phyloP scores from a whole-genome alignment of 441 rosid genomes.

The Populus hybrid region DNA sequence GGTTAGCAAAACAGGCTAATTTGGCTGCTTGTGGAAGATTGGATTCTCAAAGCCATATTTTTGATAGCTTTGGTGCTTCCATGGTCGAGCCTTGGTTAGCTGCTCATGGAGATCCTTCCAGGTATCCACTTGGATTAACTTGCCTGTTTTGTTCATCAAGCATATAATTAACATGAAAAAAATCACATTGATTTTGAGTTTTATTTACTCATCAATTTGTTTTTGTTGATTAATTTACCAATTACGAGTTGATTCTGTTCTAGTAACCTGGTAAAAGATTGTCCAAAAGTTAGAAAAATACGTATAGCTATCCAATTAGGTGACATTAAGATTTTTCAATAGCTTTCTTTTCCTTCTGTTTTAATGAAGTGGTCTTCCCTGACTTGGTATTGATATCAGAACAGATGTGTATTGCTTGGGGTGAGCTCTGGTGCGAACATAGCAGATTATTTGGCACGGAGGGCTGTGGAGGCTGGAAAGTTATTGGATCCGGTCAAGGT shows the following conservation, averaged over 20 bases:
- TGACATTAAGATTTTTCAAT: background rate
- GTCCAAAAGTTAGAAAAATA: background rate
- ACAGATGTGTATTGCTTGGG: conserved; percentile 87
- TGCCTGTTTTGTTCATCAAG: background rate
- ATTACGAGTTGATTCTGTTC: background rate
- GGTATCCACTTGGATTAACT: conserved; percentile 34
- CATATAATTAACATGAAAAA: background rate
- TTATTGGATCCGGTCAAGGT: conserved; percentile 75
- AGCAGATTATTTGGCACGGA: conserved; percentile 70
- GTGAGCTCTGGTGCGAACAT: conserved; percentile 91
- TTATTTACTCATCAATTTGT: background rate
- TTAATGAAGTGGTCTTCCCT: background rate
- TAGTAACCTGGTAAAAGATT: background rate
- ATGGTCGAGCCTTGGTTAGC: conserved; percentile 99
- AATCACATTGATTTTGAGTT: background rate
- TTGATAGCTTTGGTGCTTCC: conserved; percentile 81
- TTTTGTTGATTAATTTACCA: background rate
- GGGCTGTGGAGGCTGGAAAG: conserved; percentile 70
- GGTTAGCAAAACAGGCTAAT: conserved; percentile 94
- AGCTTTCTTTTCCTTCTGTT: background rate
- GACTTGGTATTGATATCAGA: conserved; percentile 23
- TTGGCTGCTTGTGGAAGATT: conserved; percentile 82
- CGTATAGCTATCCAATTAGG: background rate
- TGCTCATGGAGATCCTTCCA: conserved; percentile 91
- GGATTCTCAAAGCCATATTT: conserved; percentile 60